Evolutionary conservation across 2,329 filamentous ascomycete genomes (phyloP), one percentile per base, ranked within the genome.

Genomic region (Macrophomina phaseolina): DNA sequence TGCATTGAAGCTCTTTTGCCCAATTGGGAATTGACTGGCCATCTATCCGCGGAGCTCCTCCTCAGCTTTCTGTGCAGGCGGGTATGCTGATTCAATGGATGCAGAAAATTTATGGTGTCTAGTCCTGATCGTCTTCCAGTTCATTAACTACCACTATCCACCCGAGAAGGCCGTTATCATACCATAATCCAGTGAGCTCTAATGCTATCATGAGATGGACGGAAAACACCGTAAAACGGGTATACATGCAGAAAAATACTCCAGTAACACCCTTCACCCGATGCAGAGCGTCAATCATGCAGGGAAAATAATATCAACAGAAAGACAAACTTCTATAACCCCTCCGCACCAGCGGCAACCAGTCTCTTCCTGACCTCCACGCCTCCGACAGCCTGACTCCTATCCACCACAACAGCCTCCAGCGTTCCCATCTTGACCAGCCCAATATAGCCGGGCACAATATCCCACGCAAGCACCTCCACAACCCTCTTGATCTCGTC

Each of bases 401-500:
- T 72, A 64, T 78, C 80, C 42, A 84, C 74, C 18, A 83, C 79
- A 4, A 84, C 79, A 36, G 79, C 82, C 56, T 77, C 77, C 58
- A 84, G 75, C 66, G 71, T 69, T 53, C 78, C 79, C 68, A 78
- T 78, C 42, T 71, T 73, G 18, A 81, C 69, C 23, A 80, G 69
- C 64, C 72, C 76, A 32, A 84, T 76, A 69, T 83, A 83, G 0
- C 77, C 78, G 0, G 80, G 80, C 38, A 78, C 75, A 16, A 83
- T 76, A 68, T 84, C 82, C 5, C 69, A 71, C 8, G 79, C 78
- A 69, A 84, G 73, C 7, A 84, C 72, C 60, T 78, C 75, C 16
- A 84, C 69, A 68, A 79, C 80, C 69, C 76, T 74, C 71, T 80
- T 71, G 0, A 78, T 80, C 66, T 84, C 82, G 6, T 82, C 81